phyloP scores from a whole-genome alignment of 108 stramenopile genomes.

The Mayamaea pseudoterrestris region DNA sequence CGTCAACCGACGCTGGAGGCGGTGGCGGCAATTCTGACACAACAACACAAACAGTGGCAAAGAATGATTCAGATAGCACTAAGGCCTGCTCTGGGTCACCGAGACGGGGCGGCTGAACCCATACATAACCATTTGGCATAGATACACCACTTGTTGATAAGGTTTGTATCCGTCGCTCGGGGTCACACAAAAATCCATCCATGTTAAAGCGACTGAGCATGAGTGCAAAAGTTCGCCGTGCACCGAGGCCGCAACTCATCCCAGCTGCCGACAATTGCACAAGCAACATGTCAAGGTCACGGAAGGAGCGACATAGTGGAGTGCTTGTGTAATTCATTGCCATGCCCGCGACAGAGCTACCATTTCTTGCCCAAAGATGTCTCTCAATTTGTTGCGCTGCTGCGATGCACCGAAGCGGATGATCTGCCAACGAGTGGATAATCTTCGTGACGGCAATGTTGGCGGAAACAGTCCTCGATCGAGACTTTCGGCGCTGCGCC shows the following conservation, averaged over 20 bases:
- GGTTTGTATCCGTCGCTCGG: conserved; percentile 44
- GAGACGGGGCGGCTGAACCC: conserved; percentile 75
- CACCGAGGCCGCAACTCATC: conserved; percentile 75
- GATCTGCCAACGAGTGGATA: conserved; percentile 74
- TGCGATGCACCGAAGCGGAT: conserved; percentile 76
- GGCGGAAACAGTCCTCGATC: conserved; percentile 54
- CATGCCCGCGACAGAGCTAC: conserved; percentile 65
- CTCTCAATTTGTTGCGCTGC: conserved; percentile 79
- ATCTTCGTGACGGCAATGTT: conserved; percentile 79
- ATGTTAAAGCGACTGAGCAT: conserved; percentile 68
- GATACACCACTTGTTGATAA: not conserved
- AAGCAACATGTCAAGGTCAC: conserved; percentile 73
- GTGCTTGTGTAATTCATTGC: conserved; percentile 75
- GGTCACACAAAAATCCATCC: conserved; percentile 79
- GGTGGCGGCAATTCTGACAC: conserved; percentile 79
- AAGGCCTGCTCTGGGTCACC: conserved; percentile 76
- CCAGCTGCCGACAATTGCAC: conserved; percentile 80
- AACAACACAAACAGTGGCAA: conserved; percentile 65
- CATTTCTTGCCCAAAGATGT: conserved; percentile 84
- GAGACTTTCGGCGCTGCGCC: conserved; percentile 57
- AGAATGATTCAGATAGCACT: conserved; percentile 71
- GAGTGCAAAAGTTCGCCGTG: conserved; percentile 54
- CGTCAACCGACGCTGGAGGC: conserved; percentile 46
- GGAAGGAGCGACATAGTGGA: conserved; percentile 71
- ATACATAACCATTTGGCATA: conserved; percentile 8